phyloP scores from a whole-genome alignment of 2,329 filamentous ascomycete genomes.

The Colletotrichum gloeosporioides region DNA sequence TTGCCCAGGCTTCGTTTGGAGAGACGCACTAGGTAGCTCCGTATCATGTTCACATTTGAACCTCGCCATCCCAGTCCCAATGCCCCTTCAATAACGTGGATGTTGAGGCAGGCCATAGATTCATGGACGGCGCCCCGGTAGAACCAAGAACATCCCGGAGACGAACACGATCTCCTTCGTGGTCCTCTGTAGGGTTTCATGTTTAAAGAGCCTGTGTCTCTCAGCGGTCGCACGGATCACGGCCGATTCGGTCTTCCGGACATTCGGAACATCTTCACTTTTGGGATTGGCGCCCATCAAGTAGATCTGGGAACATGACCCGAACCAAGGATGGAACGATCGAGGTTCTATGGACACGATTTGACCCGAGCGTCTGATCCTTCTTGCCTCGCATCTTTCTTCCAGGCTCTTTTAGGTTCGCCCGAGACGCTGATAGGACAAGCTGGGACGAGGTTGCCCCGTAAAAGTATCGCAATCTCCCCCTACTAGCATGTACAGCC shows the following conservation, averaged over 20 bases:
- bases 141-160: neutral
- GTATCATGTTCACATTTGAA: neutral
- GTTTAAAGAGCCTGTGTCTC: neutral
- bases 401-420: neutral
- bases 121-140: neutral
- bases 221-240: neutral
- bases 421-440: neutral
- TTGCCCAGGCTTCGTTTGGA: neutral
- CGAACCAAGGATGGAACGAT: neutral
- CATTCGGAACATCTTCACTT: neutral
- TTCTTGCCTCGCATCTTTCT: neutral
- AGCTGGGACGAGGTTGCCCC: neutral
- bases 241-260: neutral
- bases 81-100: neutral
- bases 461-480: accelerated
- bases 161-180: neutral
- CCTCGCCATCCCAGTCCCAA: neutral
- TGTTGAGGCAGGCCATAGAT: neutral
- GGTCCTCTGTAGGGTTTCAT: neutral
- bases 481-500: neutral
- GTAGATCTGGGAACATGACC: neutral
- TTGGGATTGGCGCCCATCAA: accelerated
- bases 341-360: neutral
- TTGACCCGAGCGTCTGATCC: neutral
- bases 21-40: neutral